Evolutionary conservation across 2,329 filamentous ascomycete genomes (phyloP), one percentile per base, ranked within the genome.

Genomic region (Nothophoma quercina): DNA sequence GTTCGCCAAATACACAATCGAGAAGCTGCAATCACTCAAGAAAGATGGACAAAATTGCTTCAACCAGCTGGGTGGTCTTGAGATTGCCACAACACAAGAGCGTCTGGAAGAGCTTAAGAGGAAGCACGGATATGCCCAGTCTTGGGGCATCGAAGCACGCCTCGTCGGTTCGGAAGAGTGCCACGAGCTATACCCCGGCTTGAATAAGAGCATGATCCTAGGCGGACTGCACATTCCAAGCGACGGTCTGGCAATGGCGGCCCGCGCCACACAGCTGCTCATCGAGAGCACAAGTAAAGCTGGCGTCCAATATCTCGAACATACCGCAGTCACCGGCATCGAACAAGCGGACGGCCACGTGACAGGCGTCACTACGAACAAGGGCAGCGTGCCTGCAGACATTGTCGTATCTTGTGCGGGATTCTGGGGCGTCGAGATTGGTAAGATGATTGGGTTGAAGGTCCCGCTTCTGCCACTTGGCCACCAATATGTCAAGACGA

Each of bases 361-460:
- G 10, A 86, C 83, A 0, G 84, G 85, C 2, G 85, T 87, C 0
- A 71, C 57, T 1, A 86, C 83, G 0, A 71, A 75, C 1, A 70
- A 69, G 4, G 79, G 79, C 18, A 78, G 64, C 0, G 76, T 87
- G 16, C 73, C 81, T 0, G 85, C 85, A 0, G 85, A 88, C 47
- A 82, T 87, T 19, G 76, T 87, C 42, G 70, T 88, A 29, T 87
- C 84, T 1, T 88, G 85, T 55, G 85, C 84, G 6, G 85, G 85
- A 0, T 85, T 88, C 68, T 88, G 85, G 85, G 85, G 85, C 9
- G 85, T 87, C 7, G 85, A 88, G 64, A 75, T 88, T 6, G 85
- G 85, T 18, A 81, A 80, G 5, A 85, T 88, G 84, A 78, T 83
- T 33, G 84, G 79, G 4, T 61, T 86, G 10, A 72, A 79, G 1